phyloP scores from a whole-genome alignment of 2,329 filamentous ascomycete species.

The Hypoxylon sp. region DNA sequence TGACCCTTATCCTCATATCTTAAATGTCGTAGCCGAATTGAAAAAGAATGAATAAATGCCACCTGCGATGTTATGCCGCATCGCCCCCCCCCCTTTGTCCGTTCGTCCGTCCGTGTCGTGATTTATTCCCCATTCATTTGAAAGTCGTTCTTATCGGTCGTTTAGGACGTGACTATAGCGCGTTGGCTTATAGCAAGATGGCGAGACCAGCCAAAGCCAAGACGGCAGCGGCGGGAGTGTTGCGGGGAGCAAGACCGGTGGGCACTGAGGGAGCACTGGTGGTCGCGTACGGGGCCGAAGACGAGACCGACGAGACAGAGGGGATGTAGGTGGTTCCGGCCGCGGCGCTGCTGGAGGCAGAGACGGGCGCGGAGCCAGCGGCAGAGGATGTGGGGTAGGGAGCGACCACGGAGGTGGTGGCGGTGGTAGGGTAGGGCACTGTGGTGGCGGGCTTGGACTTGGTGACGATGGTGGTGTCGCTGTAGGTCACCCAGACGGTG shows the following conservation, averaged over 20 bases:
- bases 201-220: conserved; percentile 43
- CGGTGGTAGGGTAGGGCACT: conserved; percentile 35
- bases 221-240: conserved; percentile 39
- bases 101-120: too few relatives aligned
- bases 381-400: conserved; percentile 31
- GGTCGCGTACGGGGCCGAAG: too few relatives aligned
- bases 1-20: too few relatives aligned
- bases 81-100: too few relatives aligned
- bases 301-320: conserved; percentile 3
- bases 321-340: conserved; percentile 32
- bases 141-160: too few relatives aligned
- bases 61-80: conserved; percentile 11
- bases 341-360: conserved; percentile 31
- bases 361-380: conserved; percentile 27
- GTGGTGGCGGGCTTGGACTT: conserved; percentile 39
- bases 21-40: too few relatives aligned
- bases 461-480: conserved; percentile 47
- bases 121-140: background rate
- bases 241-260: conserved; percentile 32
- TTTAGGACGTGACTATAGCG: too few relatives aligned
- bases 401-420: conserved; percentile 20
- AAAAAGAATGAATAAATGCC: conserved; percentile 25
- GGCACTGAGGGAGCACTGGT: conserved; percentile 21
- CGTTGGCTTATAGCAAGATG: conserved; percentile 36
- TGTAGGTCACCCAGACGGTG: conserved; percentile 45